phyloP scores from a whole-genome alignment of 768 basidiomycete genomes.

The Boletus pseudo-olivaceus region DNA sequence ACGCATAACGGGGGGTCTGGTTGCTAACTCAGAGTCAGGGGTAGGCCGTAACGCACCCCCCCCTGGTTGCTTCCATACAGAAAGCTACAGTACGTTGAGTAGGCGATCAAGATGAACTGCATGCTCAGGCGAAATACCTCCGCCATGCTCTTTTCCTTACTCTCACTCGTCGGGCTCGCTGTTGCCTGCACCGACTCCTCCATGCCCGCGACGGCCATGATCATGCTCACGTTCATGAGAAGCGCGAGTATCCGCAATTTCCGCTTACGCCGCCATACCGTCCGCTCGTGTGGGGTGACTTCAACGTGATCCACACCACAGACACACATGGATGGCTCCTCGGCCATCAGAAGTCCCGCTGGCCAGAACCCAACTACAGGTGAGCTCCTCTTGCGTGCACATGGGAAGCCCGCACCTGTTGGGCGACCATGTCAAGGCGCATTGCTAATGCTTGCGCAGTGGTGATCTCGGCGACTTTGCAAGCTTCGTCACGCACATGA shows the following conservation, averaged over 20 bases:
- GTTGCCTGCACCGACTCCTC: conserved; percentile 20
- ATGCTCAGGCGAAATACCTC: background rate
- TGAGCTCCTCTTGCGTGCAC: too few relatives aligned
- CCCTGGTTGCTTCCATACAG: too few relatives aligned
- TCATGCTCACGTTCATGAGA: conserved; percentile 31
- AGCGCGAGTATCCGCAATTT: conserved; percentile 39
- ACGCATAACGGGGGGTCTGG: too few relatives aligned
- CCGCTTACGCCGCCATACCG: conserved; percentile 56
- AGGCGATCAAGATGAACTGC: background rate
- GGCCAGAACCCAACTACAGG: conserved; percentile 77
- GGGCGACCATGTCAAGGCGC: background rate
- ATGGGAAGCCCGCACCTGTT: background rate
- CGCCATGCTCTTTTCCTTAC: conserved; percentile 14
- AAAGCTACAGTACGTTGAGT: too few relatives aligned
- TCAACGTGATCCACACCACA: conserved; percentile 85
- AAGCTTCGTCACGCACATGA: conserved; percentile 85
- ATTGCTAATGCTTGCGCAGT: conserved; percentile 23
- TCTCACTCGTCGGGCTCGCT: conserved; percentile 18
- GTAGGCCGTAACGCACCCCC: too few relatives aligned
- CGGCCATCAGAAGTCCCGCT: conserved; percentile 73
- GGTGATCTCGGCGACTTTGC: conserved; percentile 79
- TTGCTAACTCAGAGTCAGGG: too few relatives aligned
- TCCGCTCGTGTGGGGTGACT: conserved; percentile 80
- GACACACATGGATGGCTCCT: conserved; percentile 82
- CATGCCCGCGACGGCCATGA: conserved; percentile 29